These are phyloP conservation scores for Coemansia sp. DNA, from an alignment of 192 early-diverging fungal genomes.

Conservation along the genomic window DNA sequence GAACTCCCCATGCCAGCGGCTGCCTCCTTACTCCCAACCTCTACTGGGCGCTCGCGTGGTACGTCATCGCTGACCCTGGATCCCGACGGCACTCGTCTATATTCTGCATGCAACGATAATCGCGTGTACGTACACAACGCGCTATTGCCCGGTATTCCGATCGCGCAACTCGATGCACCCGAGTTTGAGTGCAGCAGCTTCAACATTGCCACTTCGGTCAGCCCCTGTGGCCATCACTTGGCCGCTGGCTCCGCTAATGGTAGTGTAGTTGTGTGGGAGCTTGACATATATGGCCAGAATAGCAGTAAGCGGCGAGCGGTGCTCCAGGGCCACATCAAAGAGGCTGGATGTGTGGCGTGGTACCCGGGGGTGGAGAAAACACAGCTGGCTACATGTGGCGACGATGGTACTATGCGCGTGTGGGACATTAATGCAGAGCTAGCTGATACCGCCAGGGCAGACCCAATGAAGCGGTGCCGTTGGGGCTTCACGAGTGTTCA, in stretches of 20 bases:
- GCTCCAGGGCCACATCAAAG: conserved; percentile 65
- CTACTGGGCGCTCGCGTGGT: conserved; percentile 44
- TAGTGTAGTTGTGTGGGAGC: conserved; percentile 69
- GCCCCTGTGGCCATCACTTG: conserved; percentile 72
- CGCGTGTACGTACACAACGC: conserved; percentile 74
- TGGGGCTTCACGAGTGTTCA: conserved; percentile 38
- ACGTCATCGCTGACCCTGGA: conserved; percentile 67
- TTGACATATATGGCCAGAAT: conserved; percentile 50
- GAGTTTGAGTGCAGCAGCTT: conserved; percentile 65
- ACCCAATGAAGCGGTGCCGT: conserved; percentile 23
- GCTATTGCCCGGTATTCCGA: conserved; percentile 47
- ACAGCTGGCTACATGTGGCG: conserved; percentile 74
- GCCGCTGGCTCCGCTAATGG: conserved; percentile 69
- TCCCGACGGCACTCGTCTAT: conserved; percentile 64
- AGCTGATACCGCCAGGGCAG: conserved; percentile 17
- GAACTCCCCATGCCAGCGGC: conserved; percentile 46
- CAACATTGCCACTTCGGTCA: conserved; percentile 66
- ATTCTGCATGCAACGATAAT: conserved; percentile 67
- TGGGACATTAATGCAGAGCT: conserved; percentile 58
- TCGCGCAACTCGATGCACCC: conserved; percentile 57
- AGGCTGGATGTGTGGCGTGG: conserved; percentile 79
- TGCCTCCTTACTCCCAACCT: conserved; percentile 42
- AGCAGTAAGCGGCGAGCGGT: conserved; percentile 30
- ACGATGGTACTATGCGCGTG: conserved; percentile 71
- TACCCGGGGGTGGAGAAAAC: conserved; percentile 40